phyloP scores from a whole-genome alignment of 2,329 filamentous ascomycete species.

The Fusarium burgessii region DNA sequence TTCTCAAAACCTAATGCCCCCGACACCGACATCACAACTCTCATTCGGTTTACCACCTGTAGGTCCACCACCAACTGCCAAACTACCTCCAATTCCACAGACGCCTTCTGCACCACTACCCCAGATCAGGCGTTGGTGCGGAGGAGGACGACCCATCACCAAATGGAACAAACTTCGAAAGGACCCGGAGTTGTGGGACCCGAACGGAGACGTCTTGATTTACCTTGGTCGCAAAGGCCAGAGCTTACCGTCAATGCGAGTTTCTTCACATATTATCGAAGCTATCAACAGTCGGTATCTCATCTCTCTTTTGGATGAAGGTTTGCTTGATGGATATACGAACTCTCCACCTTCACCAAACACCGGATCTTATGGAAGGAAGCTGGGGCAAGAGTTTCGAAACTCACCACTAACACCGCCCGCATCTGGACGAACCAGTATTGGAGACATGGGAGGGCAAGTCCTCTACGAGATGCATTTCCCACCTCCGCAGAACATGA shows the following conservation, averaged over 20 bases:
- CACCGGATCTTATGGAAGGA: slow-evolving; percentile 55
- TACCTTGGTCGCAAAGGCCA: slow-evolving; percentile 64
- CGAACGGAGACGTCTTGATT: slow-evolving; percentile 69
- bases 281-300: slow-evolving; percentile 67
- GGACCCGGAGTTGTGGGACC: slow-evolving; percentile 71
- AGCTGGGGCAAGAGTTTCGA: slow-evolving; percentile 14
- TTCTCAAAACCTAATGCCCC: slow-evolving; percentile 32
- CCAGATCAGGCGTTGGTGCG: slow-evolving; percentile 65
- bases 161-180: slow-evolving; percentile 69
- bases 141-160: slow-evolving; percentile 60
- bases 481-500: slow-evolving; percentile 64
- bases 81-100: slow-evolving; percentile 58
- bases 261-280: slow-evolving; percentile 70
- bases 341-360: slow-evolving; percentile 57
- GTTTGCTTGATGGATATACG: slow-evolving; percentile 59
- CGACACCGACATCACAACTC: slow-evolving; percentile 37
- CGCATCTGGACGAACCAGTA: slow-evolving; percentile 56
- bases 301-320: slow-evolving; percentile 65
- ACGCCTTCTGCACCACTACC: slow-evolving; percentile 40
- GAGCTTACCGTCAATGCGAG: slow-evolving; percentile 64
- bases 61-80: slow-evolving; percentile 57
- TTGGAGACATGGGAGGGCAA: slow-evolving; percentile 60
- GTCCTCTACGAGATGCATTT: slow-evolving; percentile 74
- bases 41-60: slow-evolving; percentile 36
- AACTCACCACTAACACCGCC: slow-evolving; percentile 48